Evolutionary conservation across 441 rosid species (phyloP).

Genomic region (Eutrema salsugineum): DNA sequence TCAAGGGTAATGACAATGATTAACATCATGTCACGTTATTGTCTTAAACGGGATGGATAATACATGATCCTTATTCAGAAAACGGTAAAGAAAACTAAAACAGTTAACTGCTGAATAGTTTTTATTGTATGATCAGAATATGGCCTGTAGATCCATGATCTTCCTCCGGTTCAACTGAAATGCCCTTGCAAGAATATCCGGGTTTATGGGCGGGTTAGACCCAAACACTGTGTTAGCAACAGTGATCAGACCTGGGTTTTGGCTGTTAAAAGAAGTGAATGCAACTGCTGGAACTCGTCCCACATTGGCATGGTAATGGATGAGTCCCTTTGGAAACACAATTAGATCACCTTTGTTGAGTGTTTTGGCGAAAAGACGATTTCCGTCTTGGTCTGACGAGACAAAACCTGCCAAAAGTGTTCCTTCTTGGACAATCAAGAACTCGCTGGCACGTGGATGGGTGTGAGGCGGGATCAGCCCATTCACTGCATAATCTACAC

Average conservation of each 20-base stretch:
- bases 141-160: slow-evolving; percentile 6
- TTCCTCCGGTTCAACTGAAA: slow-evolving; percentile 24
- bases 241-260: slow-evolving; percentile 33
- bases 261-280: slow-evolving; percentile 36
- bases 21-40: not conserved
- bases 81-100: not conserved
- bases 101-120: not conserved
- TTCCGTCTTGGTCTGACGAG: slow-evolving; percentile 23
- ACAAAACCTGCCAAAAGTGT: slow-evolving; percentile 34
- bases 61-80: not conserved
- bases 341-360: slow-evolving; percentile 34
- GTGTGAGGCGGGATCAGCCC: slow-evolving; percentile 39
- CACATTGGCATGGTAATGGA: slow-evolving; percentile 34
- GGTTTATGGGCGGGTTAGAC: slow-evolving; percentile 14
- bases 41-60: not conserved
- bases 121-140: slow-evolving; percentile 6
- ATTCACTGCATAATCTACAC: slow-evolving; percentile 22
- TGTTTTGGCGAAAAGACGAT: slow-evolving; percentile 25
- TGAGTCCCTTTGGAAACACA: slow-evolving; percentile 40
- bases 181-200: slow-evolving; percentile 26
- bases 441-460: slow-evolving; percentile 40
- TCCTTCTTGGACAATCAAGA: slow-evolving; percentile 31
- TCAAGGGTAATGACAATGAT: not conserved
- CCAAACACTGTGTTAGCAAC: slow-evolving; percentile 32
- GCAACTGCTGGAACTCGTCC: slow-evolving; percentile 27